Evolutionary conservation across 805 yeast species (phyloP).

Genomic region (Hanseniaspora clermontiae): DNA sequence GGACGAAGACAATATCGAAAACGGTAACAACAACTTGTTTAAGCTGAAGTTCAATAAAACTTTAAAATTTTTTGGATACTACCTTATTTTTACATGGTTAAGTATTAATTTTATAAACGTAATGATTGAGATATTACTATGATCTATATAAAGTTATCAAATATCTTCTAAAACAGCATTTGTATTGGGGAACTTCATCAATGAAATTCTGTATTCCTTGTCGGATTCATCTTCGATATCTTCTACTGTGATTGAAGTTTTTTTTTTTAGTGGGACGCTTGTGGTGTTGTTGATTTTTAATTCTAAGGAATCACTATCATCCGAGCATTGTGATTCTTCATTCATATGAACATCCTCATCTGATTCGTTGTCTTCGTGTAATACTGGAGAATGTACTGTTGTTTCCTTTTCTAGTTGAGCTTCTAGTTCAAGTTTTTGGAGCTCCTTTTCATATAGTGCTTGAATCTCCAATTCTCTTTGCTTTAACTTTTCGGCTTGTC

Average conservation of each 20-base stretch:
- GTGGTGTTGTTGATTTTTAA: neutral
- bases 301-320: neutral
- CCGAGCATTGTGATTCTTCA: constrained; percentile 7
- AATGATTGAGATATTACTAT: constrained; percentile 18
- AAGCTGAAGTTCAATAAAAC: neutral
- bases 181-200: constrained; percentile 20
- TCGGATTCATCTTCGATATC: constrained; percentile 28
- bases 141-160: constrained; percentile 8
- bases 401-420: neutral
- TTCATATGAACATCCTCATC: constrained; percentile 2
- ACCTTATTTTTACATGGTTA: neutral
- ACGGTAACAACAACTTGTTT: neutral
- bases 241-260: constrained; percentile 21
- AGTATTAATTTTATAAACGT: constrained; percentile 22
- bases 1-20: neutral
- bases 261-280: neutral
- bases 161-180: constrained; percentile 24
- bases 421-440: neutral
- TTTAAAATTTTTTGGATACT: neutral
- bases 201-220: constrained; percentile 21
- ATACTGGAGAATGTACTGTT: neutral
- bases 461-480: constrained; percentile 1
- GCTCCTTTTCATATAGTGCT: neutral
- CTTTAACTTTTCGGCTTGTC: constrained; percentile 7
- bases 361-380: neutral